Percentiles rank a stretch among this genome's conserved stretches.
Evolutionary conservation across 352 stramenopile species (phyloP).

Genomic region (Plasmopara viticola): DNA sequence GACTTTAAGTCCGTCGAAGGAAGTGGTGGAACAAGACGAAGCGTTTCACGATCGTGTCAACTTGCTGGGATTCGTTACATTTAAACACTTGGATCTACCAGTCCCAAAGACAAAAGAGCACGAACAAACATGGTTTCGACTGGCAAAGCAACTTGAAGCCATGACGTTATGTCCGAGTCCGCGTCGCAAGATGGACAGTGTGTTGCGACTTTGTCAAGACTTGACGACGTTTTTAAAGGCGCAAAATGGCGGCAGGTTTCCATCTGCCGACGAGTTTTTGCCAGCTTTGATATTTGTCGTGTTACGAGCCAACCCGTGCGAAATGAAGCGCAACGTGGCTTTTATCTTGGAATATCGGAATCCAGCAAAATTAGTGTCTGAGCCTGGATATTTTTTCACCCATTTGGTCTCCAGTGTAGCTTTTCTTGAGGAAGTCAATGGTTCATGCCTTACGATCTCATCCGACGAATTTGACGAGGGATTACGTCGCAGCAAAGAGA

Average conservation of each 20-base stretch:
- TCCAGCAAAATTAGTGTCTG: conserved; percentile 67
- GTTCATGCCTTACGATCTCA: conserved; percentile 62
- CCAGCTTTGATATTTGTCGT: conserved; percentile 89
- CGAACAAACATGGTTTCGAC: conserved; percentile 29
- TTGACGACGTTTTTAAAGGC: conserved; percentile 61
- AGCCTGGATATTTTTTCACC: conserved; percentile 91
- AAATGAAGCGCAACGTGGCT: conserved; percentile 82
- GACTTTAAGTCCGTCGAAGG: conserved; percentile 49
- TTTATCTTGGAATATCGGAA: conserved; percentile 84
- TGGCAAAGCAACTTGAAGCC: conserved; percentile 40
- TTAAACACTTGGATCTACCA: conserved; percentile 83
- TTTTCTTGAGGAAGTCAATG: conserved; percentile 74
- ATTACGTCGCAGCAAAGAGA: conserved; percentile 33
- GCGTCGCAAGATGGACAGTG: conserved; percentile 80
- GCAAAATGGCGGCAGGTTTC: conserved; percentile 41
- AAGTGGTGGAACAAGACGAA: conserved; percentile 44
- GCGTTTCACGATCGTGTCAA: conserved; percentile 53
- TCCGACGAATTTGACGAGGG: conserved; percentile 67
- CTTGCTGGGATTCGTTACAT: conserved; percentile 74
- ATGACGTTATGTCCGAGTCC: conserved; percentile 53
- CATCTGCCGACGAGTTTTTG: conserved; percentile 89
- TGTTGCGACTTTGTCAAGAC: conserved; percentile 67
- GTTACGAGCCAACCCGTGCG: conserved; percentile 71
- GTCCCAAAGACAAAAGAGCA: conserved; percentile 28
- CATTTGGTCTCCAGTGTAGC: conserved; percentile 80